Conservation (phyloP, 345 rosid species). For the Capsella bursapastoris region DNA sequence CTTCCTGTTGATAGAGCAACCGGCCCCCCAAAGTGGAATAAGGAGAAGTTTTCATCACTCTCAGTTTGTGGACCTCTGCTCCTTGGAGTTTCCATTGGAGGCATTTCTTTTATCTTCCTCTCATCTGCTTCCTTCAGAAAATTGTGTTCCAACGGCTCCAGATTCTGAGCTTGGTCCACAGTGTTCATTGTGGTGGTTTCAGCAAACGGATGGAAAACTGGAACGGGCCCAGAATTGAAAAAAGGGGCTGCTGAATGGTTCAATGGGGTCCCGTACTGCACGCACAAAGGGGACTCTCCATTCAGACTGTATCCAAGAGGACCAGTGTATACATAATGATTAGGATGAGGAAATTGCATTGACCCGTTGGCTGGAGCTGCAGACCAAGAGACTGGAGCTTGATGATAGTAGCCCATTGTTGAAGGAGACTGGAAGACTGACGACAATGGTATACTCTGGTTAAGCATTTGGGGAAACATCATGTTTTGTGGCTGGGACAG, state of each 20-base stretch:
- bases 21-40: constrained; percentile 93
- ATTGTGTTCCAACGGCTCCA: constrained; percentile 41
- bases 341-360: constrained; percentile 60
- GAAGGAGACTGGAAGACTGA: constrained; percentile 71
- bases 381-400: constrained; percentile 81
- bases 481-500: constrained; percentile 50
- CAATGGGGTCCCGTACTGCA: constrained; percentile 65
- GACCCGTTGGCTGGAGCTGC: constrained; percentile 67
- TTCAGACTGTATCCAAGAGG: constrained; percentile 65
- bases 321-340: constrained; percentile 64
- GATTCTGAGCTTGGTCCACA: constrained; percentile 49
- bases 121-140: constrained; percentile 48
- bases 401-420: constrained; percentile 77
- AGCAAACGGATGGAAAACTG: constrained; percentile 60
- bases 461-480: constrained; percentile 54
- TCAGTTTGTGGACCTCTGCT: constrained; percentile 47
- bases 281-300: constrained; percentile 64
- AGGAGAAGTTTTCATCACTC: constrained; percentile 62
- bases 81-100: constrained; percentile 40
- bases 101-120: constrained; percentile 12
- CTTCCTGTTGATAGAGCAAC: constrained; percentile 61
- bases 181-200: constrained; percentile 52
- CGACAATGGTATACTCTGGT: constrained; percentile 63
- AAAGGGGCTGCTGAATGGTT: constrained; percentile 57
- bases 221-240: constrained; percentile 53